Base-by-base conservation (phyloP, 352 stramenopile species). In the Phytopythium cucurbitacearum region DNA sequence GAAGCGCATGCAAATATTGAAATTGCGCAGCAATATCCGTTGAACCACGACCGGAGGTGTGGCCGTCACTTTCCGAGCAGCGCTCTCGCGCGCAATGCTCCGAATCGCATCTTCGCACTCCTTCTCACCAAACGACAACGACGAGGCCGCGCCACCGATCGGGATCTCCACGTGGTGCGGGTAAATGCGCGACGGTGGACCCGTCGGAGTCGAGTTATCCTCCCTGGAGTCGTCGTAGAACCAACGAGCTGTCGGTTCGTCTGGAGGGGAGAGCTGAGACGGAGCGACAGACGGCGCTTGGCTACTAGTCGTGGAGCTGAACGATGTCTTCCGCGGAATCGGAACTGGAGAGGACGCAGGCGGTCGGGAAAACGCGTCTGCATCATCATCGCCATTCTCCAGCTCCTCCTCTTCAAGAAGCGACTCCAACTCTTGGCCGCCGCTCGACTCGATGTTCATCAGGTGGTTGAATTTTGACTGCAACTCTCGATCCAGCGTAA, bases 1-100 rank as follows among this genome's bases (percentile, higher is more conserved):
- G 59, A 95, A 91, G 3, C 84, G 78, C 75, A 94, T 90, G 65
- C 85, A 89, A 44, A 95, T 76, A 50, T 88, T 94, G 35, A 95
- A 92, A 33, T 95, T 85, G 36, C 85, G 84, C 32, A 95, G 59
- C 13, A 95, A 54, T n/a, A 95, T 74, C 40, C 90, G 80, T 37
- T 76, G 85, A 21, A 91, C 67, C 4, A 93, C 76, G n/a, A 93
- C 53, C 1, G 85, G 82, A 3, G 78, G 48, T 9, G 64, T 67
- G 7, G 71, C 67, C 40, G 65, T 48, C 15, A 76, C 51, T 48
- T 85, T 87, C 38, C 67, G 71, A 34, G 50, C 65, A 5, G 63
- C 62, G 41, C 74, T 85, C 53, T 94, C 85, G 13, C 79, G 64
- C 44, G 78, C 68, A 39, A 94, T 87, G 52, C 62, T 81, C 51